Conservation (phyloP, 2,329 filamentous ascomycete genomes). For the Intubia oerlemansii region DNA sequence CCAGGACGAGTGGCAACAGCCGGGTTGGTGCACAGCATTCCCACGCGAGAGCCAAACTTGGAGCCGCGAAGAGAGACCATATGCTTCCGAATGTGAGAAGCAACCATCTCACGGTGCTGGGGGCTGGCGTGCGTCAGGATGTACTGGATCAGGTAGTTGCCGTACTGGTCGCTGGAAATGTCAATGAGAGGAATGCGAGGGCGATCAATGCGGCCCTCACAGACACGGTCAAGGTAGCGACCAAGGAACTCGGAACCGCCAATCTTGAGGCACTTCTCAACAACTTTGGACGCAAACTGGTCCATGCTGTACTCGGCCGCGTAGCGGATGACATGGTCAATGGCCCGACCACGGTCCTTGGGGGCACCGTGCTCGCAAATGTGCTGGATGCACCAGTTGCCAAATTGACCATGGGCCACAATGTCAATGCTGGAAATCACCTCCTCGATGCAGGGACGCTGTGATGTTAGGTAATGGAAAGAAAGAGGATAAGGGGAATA, state of each 20-base stretch:
- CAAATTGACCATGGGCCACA: slow-evolving; percentile 91
- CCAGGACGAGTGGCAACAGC: slow-evolving; percentile 75
- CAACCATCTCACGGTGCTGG: slow-evolving; percentile 84
- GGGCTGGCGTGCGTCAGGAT: slow-evolving; percentile 73
- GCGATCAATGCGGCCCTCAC: slow-evolving; percentile 72
- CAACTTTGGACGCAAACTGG: slow-evolving; percentile 96
- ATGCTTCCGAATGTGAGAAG: slow-evolving; percentile 88
- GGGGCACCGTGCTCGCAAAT: slow-evolving; percentile 92
- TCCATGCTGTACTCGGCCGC: slow-evolving; percentile 96
- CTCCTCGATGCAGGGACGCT: slow-evolving; percentile 95
- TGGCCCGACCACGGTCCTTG: slow-evolving; percentile 74
- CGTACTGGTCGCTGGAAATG: slow-evolving; percentile 95
- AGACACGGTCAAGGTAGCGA: slow-evolving; percentile 83
- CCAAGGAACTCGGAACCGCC: slow-evolving; percentile 75
- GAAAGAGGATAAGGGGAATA: too few relatives aligned
- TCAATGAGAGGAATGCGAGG: slow-evolving; percentile 94
- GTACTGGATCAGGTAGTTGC: slow-evolving; percentile 96
- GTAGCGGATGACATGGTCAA: slow-evolving; percentile 87
- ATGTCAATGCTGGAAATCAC: slow-evolving; percentile 89
- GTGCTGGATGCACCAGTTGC: slow-evolving; percentile 99
- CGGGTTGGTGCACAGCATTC: slow-evolving; percentile 96
- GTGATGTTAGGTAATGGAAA: too few relatives aligned
- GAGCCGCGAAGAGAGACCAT: slow-evolving; percentile 98
- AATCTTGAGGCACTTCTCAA: slow-evolving; percentile 98
- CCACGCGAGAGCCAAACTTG: slow-evolving; percentile 94